Percentiles rank a stretch among this genome's conserved stretches.
phyloP scores from a whole-genome alignment of 352 stramenopile genomes.

The Pythium angustatum region DNA sequence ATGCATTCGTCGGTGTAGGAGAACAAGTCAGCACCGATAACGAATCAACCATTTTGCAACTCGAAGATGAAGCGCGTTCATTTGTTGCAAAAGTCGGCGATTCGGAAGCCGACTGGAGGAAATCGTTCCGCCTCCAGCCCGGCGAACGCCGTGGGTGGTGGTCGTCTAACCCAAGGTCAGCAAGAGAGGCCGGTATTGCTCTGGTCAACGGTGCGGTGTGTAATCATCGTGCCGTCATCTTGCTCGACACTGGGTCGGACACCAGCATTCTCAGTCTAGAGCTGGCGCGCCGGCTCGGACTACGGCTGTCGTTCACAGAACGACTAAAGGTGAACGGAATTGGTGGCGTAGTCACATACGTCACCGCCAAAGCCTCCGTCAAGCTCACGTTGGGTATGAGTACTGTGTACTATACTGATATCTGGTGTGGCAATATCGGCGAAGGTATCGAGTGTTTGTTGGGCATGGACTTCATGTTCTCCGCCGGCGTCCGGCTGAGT shows the following conservation, averaged over 20 bases:
- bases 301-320: conserved; percentile 14
- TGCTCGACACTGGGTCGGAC: conserved; percentile 2
- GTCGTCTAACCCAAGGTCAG: conserved; percentile 6
- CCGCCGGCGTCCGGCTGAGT: conserved; percentile 23
- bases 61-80: conserved; percentile 10
- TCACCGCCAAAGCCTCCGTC: conserved; percentile 3
- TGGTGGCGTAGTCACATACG: conserved; percentile 21
- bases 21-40: not conserved
- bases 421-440: conserved; percentile 31
- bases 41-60: conserved; percentile 13
- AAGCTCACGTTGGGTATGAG: conserved; percentile 30
- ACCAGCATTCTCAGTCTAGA: conserved; percentile 35
- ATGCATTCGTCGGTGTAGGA: not conserved
- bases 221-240: too few species aligned
- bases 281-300: conserved; percentile 30
- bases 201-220: conserved; percentile 21
- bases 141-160: conserved; percentile 24
- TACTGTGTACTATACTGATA: conserved; percentile 18
- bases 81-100: conserved; percentile 4
- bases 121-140: conserved; percentile 12
- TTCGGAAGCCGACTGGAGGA: conserved; percentile 1
- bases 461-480: conserved; percentile 35
- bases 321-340: conserved; percentile 3
- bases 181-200: conserved; percentile 9
- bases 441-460: conserved; percentile 30